phyloP scores from a whole-genome alignment of 2,329 filamentous ascomycete genomes.

The Aspergillus carbonarius region DNA sequence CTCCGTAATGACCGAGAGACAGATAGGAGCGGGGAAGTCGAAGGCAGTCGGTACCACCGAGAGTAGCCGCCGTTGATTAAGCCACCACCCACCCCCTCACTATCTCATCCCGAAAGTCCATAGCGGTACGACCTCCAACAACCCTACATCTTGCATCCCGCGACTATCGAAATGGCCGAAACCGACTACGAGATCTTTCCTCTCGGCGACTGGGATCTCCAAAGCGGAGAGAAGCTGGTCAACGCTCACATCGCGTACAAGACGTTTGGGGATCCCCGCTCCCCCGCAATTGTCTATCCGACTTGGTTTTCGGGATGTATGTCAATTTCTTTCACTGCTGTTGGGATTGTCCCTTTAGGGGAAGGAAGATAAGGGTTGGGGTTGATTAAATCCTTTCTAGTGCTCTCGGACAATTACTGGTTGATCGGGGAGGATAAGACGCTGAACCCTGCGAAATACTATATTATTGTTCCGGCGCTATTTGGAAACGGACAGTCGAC shows the following conservation, averaged over 20 bases:
- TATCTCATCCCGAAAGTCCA: neutral
- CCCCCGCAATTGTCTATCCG: slow-evolving; percentile 71
- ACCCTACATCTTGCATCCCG: neutral
- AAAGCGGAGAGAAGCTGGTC: slow-evolving; percentile 62
- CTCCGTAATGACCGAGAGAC: neutral
- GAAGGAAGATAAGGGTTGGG: too few relatives aligned
- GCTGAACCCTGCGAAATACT: slow-evolving; percentile 64
- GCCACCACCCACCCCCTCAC: neutral
- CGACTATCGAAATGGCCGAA: slow-evolving; percentile 5
- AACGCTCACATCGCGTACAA: slow-evolving; percentile 73
- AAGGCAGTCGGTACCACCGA: neutral
- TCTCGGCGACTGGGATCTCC: slow-evolving; percentile 66
- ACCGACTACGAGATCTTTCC: slow-evolving; percentile 53
- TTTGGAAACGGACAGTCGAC: slow-evolving; percentile 69
- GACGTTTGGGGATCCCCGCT: slow-evolving; percentile 64
- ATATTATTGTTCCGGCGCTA: slow-evolving; percentile 66
- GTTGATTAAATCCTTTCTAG: slow-evolving; percentile 20
- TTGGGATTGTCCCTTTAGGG: too few relatives aligned
- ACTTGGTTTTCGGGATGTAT: slow-evolving; percentile 69
- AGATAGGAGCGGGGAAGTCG: neutral
- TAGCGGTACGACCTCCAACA: neutral
- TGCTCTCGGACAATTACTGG: slow-evolving; percentile 72
- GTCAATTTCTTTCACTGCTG: slow-evolving; percentile 21
- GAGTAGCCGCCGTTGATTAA: neutral
- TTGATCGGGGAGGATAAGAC: slow-evolving; percentile 66